Evolutionary conservation across 352 stramenopile genomes (phyloP).

Genomic region (Phytophthora sp.): DNA sequence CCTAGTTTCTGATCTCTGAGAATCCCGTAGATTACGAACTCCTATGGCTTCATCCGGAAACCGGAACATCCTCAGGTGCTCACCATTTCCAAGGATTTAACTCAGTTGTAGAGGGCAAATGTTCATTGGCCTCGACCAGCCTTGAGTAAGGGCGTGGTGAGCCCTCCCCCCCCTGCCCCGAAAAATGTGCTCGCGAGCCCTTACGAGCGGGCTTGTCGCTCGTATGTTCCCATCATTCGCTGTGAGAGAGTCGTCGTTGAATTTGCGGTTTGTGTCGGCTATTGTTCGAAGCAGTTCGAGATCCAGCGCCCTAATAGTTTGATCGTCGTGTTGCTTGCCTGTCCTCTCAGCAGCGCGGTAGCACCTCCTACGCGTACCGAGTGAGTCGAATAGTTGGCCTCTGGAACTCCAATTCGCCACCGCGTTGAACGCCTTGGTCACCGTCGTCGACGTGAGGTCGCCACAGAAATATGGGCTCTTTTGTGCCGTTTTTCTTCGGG

Average conservation of each 20-base stretch:
- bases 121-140: not conserved
- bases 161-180: not conserved
- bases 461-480: constrained; percentile 1
- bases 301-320: constrained; percentile 9
- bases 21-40: too few species aligned
- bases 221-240: not conserved
- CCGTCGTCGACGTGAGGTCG: not conserved
- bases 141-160: constrained; percentile 20
- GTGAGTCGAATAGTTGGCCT: constrained; percentile 15
- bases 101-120: too few species aligned
- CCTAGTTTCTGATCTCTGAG: not conserved
- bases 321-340: constrained; percentile 1
- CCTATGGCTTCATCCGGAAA: constrained; percentile 5
- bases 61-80: constrained; percentile 12
- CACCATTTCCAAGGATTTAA: too few species aligned
- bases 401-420: constrained; percentile 3
- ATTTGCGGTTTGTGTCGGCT: constrained; percentile 2
- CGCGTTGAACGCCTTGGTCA: not conserved
- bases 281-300: constrained; percentile 21
- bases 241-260: constrained; percentile 1
- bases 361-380: constrained; percentile 1
- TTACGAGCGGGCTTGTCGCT: not conserved
- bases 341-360: not conserved
- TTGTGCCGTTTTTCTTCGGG: not conserved
- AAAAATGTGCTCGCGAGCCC: constrained; percentile 13